These are phyloP conservation scores for Aspergillus asperescens DNA, from an alignment of 495 filamentous ascomycete species.

Conservation along the genomic window DNA sequence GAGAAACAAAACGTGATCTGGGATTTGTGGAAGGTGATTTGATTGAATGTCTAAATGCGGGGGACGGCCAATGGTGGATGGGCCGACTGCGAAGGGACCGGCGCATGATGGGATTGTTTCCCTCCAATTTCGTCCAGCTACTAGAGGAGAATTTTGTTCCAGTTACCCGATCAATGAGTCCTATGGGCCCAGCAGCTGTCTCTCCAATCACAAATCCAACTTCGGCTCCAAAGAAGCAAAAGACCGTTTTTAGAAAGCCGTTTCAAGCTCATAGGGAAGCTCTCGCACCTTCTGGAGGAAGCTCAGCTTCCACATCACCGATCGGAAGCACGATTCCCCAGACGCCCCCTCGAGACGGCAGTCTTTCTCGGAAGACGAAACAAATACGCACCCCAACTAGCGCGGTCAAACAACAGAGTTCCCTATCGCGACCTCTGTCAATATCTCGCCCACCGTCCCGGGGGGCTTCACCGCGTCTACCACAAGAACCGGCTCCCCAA, in stretches of 20 bases:
- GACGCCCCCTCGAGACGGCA: constrained; percentile 42
- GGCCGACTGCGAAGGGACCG: constrained; percentile 81
- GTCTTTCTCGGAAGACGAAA: constrained; percentile 30
- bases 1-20: constrained; percentile 90
- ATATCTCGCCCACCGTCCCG: constrained; percentile 28
- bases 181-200: constrained; percentile 43
- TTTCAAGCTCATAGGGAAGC: constrained; percentile 53
- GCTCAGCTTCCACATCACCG: constrained; percentile 27
- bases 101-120: constrained; percentile 84
- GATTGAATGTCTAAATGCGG: constrained; percentile 96
- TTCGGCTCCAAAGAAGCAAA: constrained; percentile 45
- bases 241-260: constrained; percentile 47
- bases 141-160: constrained; percentile 79
- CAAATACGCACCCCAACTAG: constrained; percentile 39
- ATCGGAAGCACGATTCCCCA: constrained; percentile 42
- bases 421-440: constrained; percentile 31
- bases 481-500: constrained; percentile 2
- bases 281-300: constrained; percentile 39
- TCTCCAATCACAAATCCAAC: constrained; percentile 44
- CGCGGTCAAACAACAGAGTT: constrained; percentile 34
- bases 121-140: constrained; percentile 94
- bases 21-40: constrained; percentile 96
- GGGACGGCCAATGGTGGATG: constrained; percentile 98
- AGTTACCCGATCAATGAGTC: constrained; percentile 69
- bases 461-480: constrained; percentile 21